A percentile compares a stretch with the other conserved stretches of the same genome.
Conservation (phyloP, 2,329 filamentous ascomycete species). For the Scleromitrula shiraiana region DNA sequence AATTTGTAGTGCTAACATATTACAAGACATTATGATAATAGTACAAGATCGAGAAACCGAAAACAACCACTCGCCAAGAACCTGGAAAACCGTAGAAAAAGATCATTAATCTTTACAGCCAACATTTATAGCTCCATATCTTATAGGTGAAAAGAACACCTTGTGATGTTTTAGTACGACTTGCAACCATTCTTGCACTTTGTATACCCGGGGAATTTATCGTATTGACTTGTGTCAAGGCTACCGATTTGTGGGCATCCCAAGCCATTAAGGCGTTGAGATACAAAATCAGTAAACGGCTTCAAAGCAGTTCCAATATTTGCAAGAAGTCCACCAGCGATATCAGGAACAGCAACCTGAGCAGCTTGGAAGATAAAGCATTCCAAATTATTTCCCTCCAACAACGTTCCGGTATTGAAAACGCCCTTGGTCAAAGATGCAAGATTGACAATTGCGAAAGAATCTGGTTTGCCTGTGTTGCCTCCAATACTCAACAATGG, state of each 20-base stretch:
- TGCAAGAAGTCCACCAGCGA: slow-evolving; percentile 20
- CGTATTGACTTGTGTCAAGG: not conserved
- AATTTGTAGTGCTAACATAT: too few species aligned
- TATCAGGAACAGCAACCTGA: slow-evolving; percentile 36
- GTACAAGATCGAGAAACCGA: too few species aligned
- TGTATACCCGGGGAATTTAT: not conserved
- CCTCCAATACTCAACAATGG: slow-evolving; percentile 42
- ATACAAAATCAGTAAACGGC: not conserved
- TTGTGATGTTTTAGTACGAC: not conserved
- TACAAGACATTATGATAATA: too few species aligned
- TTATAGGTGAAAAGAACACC: too few species aligned
- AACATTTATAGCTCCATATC: too few species aligned
- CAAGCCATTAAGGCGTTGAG: slow-evolving; percentile 9
- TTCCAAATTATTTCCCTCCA: slow-evolving; percentile 40
- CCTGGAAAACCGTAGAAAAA: too few species aligned
- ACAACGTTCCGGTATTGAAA: slow-evolving; percentile 35
- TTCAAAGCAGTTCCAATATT: not conserved
- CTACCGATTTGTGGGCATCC: not conserved
- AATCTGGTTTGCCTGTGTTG: slow-evolving; percentile 44
- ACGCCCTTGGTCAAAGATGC: slow-evolving; percentile 37
- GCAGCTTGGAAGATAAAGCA: slow-evolving; percentile 37
- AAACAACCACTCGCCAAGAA: too few species aligned
- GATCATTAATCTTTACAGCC: too few species aligned
- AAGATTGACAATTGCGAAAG: slow-evolving; percentile 41
- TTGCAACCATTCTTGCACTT: slow-evolving; percentile 1